Conservation (phyloP, 805 yeast genomes). For the Clavispora asparagi region DNA sequence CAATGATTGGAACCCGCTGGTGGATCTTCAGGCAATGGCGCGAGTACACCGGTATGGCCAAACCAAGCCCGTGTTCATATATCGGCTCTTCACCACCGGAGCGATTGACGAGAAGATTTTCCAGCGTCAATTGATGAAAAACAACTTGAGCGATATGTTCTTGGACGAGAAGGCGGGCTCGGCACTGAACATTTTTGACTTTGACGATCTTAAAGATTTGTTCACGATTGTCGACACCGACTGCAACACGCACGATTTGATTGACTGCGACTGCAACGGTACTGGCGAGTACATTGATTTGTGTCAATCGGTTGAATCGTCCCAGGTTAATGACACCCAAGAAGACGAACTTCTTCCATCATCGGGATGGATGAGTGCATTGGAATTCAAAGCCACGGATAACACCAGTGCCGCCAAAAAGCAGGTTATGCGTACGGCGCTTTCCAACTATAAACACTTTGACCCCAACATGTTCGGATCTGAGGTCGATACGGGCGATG, state of each 20-base stretch:
- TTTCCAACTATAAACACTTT: slow-evolving; percentile 59
- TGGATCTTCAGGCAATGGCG: slow-evolving; percentile 93
- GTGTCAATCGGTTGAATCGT: not conserved
- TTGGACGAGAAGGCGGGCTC: slow-evolving; percentile 37
- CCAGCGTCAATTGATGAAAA: slow-evolving; percentile 85
- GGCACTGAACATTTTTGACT: slow-evolving; percentile 63
- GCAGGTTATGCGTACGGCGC: slow-evolving; percentile 50
- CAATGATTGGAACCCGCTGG: slow-evolving; percentile 96
- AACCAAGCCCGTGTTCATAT: slow-evolving; percentile 66
- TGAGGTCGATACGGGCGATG: slow-evolving; percentile 11
- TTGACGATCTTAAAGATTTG: slow-evolving; percentile 65
- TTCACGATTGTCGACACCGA: slow-evolving; percentile 53
- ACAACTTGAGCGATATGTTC: slow-evolving; percentile 70
- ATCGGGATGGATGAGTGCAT: slow-evolving; percentile 51
- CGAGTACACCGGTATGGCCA: slow-evolving; percentile 95
- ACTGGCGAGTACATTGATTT: slow-evolving; percentile 36
- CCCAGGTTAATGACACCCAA: slow-evolving; percentile 4
- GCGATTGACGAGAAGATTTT: slow-evolving; percentile 91
- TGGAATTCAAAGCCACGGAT: slow-evolving; percentile 33
- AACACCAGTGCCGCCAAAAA: slow-evolving; percentile 24
- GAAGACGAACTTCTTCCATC: slow-evolving; percentile 7
- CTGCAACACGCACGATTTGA: slow-evolving; percentile 75
- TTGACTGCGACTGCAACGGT: slow-evolving; percentile 61
- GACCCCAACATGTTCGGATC: slow-evolving; percentile 34
- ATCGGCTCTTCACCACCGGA: slow-evolving; percentile 81